A percentile compares a stretch with the other conserved stretches of the same genome.
phyloP scores from a whole-genome alignment of 129 eudicot species.

The Helianthus tuberosus region DNA sequence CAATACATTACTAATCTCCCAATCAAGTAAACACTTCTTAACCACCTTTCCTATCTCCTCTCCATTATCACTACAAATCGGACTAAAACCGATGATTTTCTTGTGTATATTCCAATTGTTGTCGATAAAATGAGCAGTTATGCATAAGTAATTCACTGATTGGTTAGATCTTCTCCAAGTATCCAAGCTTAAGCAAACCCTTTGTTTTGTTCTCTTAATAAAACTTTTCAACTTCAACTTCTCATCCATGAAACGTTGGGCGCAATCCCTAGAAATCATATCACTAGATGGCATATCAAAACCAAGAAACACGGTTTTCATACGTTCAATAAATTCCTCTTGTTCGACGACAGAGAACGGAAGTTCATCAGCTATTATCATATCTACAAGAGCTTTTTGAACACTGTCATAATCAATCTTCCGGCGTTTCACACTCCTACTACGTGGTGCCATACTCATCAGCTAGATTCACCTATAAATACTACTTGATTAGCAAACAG shows the following conservation, averaged over 20 bases:
- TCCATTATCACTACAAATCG: background rate
- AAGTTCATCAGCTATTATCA: no score
- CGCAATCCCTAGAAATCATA: no score
- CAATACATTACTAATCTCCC: conserved; percentile 2
- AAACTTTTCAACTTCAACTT: no score
- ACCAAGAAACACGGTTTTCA: no score
- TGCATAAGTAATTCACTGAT: conserved; percentile 13
- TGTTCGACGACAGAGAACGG: background rate
- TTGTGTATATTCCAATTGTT: background rate
- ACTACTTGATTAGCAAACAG: background rate
- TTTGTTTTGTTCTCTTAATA: no score
- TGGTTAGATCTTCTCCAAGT: background rate
- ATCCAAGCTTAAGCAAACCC: background rate
- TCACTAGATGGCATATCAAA: no score
- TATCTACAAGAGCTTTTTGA: background rate
- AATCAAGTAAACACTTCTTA: conserved; percentile 13
- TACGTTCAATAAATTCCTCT: no score
- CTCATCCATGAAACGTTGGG: no score
- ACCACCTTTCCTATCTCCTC: conserved; percentile 21
- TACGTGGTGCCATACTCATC: background rate
- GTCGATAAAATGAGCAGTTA: conserved; percentile 16
- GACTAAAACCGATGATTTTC: conserved; percentile 11
- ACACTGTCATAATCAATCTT: background rate
- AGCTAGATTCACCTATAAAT: background rate
- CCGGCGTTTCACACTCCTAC: background rate